These are phyloP conservation scores for Cryphonectria nitschkei DNA, from an alignment of 2,329 filamentous ascomycete species.

Conservation along the genomic window DNA sequence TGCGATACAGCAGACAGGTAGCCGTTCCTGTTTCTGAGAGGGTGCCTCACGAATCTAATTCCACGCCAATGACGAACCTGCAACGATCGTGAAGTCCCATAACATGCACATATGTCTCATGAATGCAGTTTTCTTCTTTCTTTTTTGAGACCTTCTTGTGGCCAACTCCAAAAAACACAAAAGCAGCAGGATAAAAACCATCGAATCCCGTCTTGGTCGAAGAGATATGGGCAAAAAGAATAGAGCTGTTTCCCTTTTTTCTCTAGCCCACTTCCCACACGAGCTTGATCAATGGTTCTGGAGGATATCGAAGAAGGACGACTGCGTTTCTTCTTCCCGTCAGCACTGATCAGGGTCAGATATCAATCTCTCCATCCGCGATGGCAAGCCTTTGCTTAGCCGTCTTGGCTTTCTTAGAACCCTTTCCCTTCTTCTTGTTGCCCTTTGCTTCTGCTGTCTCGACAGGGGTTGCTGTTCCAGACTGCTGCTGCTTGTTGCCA, in stretches of 20 bases:
- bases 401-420: slow-evolving; percentile 69
- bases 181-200: not conserved
- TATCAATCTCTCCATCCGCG: slow-evolving; percentile 61
- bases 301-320: not conserved
- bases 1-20: not conserved
- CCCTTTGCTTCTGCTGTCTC: slow-evolving; percentile 52
- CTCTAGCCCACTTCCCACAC: not conserved
- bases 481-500: slow-evolving; percentile 68
- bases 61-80: not conserved
- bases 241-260: not conserved
- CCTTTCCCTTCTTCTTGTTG: slow-evolving; percentile 60
- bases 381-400: slow-evolving; percentile 70
- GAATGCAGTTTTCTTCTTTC: not conserved
- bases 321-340: not conserved
- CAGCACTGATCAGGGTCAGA: not conserved
- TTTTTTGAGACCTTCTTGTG: not conserved
- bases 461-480: slow-evolving; percentile 82
- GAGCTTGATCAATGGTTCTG: not conserved
- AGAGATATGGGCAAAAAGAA: not conserved
- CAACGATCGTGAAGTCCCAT: not conserved
- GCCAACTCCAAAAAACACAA: not conserved
- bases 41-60: not conserved
- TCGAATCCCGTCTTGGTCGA: not conserved
- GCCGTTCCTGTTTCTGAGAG: not conserved
- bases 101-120: not conserved